Evolutionary conservation across 108 stramenopile genomes (phyloP).

Genomic region (Epithemia pelagica): DNA sequence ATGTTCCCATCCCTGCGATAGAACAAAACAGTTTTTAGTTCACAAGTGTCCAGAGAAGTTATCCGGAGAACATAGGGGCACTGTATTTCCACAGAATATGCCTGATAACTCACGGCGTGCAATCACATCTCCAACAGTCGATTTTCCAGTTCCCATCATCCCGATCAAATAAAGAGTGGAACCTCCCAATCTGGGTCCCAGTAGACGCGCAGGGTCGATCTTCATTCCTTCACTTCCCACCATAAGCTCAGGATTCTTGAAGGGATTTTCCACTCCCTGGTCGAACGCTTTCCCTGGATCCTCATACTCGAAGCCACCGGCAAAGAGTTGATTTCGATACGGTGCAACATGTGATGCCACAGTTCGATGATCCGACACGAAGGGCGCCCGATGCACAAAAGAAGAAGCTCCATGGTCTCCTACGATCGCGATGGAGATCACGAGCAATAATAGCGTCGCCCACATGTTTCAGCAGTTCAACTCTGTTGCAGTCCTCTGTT

Average conservation of each 20-base stretch:
- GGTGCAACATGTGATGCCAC: neutral
- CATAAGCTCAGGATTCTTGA: conserved; percentile 57
- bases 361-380: neutral
- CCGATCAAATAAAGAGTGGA: conserved; percentile 91
- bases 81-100: neutral
- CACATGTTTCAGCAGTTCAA: too few species aligned
- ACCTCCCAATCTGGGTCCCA: conserved; percentile 69
- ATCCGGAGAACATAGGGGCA: neutral
- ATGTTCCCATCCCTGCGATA: conserved; percentile 67
- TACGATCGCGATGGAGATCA: too few species aligned
- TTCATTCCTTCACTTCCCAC: conserved; percentile 33
- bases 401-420: too few species aligned
- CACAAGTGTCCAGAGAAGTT: too few species aligned
- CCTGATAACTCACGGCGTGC: conserved; percentile 50
- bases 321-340: conserved; percentile 15
- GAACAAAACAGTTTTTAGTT: too few species aligned
- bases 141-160: conserved; percentile 94
- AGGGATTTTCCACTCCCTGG: conserved; percentile 82
- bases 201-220: conserved; percentile 66
- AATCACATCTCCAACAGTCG: conserved; percentile 67
- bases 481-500: too few species aligned
- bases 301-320: conserved; percentile 85
- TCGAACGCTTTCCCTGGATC: conserved; percentile 62
- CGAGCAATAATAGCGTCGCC: too few species aligned
- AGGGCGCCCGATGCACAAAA: too few species aligned